Base-by-base conservation (phyloP, 2,329 filamentous ascomycete genomes). In the Ophiostoma montium region DNA sequence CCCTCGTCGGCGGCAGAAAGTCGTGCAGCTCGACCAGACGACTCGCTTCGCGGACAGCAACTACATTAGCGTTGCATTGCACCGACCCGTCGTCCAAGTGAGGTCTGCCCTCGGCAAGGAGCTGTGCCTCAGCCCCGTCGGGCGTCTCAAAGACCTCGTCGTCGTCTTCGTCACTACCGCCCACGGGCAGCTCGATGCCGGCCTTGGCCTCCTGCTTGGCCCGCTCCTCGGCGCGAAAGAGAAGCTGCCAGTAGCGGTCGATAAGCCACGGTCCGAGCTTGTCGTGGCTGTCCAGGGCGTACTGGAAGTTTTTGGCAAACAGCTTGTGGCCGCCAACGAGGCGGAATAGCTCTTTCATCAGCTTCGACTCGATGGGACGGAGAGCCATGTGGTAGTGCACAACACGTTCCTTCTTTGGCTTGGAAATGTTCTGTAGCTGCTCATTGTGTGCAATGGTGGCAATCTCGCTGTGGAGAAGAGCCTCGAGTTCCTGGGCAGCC, bases 221-320 rank as follows among this genome's bases (percentile, higher is more conserved):
- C 0, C 76, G 65, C 51, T 82, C 75, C 3, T 78, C 69, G 6
- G 85, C 76, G 0, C 73, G 71, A 19, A 94, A 69, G 12, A 77
- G 75, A 31, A 86, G 73, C 48, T 75, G 70, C 88, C 88, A 95
- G 50, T 86, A 80, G 46, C 79, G 71, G 60, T 98, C 88, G 0
- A 87, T 80, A 56, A 84, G 86, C 90, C 92, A 96, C 3, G 73
- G 65, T 1, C 92, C 92, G 4, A 96, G 70, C 38, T 83, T 72
- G 2, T 76, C 72, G 1, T 76, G 78, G 2, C 81, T 75, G 9
- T 72, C 65, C 27, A 68, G 70, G 1, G 84, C 71, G 53, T 75
- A 82, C 2, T 64, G 60, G 30, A 89, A 81, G 1, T 80, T 63
- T 30, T 69, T 72, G 7, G 67, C 60, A 53, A 94, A 72, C 9